These are phyloP conservation scores for Cystobasidium pallidum DNA, from an alignment of 1,284 basidiomycete genomes.

Conservation along the genomic window DNA sequence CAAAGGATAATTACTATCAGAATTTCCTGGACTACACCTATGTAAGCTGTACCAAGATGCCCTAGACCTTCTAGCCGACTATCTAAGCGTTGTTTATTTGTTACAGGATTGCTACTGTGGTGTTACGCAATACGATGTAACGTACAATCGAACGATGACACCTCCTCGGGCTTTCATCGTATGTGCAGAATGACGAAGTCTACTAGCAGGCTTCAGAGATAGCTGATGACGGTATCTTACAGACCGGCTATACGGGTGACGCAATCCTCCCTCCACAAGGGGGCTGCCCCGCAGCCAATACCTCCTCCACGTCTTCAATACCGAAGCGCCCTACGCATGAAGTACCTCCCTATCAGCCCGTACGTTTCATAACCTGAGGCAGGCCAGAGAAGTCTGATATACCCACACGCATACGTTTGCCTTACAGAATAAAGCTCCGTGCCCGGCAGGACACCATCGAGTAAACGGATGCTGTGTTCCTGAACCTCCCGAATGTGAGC, in stretches of 20 bases:
- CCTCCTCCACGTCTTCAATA: not conserved
- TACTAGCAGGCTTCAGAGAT: not conserved
- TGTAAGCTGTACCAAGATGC: not conserved
- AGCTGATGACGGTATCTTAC: not conserved
- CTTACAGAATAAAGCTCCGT: conserved; percentile 10
- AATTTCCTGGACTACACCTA: conserved; percentile 33
- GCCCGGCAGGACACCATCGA: conserved; percentile 18
- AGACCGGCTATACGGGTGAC: conserved; percentile 21
- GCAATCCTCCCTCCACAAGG: conserved; percentile 9
- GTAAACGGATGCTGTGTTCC: conserved; percentile 23
- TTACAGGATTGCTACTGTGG: conserved; percentile 37
- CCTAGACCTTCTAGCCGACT: not conserved
- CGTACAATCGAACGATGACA: conserved; percentile 20
- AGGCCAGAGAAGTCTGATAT: not conserved
- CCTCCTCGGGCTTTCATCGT: conserved; percentile 23
- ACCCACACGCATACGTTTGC: not conserved
- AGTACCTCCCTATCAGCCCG: conserved; percentile 19
- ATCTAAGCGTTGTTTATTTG: not conserved
- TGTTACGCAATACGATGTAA: conserved; percentile 27
- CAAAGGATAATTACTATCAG: conserved; percentile 25
- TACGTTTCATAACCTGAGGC: not conserved
- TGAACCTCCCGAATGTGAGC: conserved; percentile 3
- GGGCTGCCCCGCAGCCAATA: conserved; percentile 5
- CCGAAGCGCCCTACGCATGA: conserved; percentile 1
- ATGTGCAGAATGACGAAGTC: not conserved